Evolutionary conservation across 192 early-diverging fungal genomes (phyloP).

Genomic region (Coemansia reversa): DNA sequence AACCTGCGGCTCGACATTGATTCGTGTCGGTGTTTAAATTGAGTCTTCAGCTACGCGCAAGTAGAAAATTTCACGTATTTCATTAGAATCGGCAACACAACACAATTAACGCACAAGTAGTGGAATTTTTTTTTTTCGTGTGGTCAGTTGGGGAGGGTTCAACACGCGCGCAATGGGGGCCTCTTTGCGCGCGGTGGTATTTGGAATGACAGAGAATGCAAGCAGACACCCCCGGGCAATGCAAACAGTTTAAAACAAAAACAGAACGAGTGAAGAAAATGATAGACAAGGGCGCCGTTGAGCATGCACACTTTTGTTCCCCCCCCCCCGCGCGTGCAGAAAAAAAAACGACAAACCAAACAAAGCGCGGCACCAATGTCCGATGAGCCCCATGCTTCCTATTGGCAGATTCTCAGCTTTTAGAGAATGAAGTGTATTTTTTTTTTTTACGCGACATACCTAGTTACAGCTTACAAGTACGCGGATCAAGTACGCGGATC

Average conservation of each 20-base stretch:
- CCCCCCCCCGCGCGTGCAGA: background rate
- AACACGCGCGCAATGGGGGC: no score
- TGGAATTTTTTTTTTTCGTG: no score
- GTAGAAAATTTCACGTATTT: no score
- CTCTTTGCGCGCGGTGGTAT: no score
- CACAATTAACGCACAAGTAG: no score
- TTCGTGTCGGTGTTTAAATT: no score
- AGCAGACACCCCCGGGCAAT: background rate
- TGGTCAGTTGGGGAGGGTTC: no score
- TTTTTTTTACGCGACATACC: background rate
- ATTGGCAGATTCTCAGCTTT: background rate
- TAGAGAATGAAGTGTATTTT: background rate
- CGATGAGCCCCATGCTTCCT: background rate
- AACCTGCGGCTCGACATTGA: constrained; percentile 47
- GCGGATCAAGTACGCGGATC: background rate
- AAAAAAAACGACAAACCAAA: background rate
- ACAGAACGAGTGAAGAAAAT: background rate
- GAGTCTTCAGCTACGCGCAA: no score
- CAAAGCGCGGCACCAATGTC: background rate
- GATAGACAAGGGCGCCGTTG: background rate
- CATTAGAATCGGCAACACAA: no score
- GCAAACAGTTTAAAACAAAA: background rate
- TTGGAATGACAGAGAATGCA: background rate
- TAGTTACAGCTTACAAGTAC: background rate
- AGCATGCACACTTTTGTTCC: background rate